Base-by-base conservation (phyloP, 2,329 filamentous ascomycete genomes). In the Truncatella angustata region DNA sequence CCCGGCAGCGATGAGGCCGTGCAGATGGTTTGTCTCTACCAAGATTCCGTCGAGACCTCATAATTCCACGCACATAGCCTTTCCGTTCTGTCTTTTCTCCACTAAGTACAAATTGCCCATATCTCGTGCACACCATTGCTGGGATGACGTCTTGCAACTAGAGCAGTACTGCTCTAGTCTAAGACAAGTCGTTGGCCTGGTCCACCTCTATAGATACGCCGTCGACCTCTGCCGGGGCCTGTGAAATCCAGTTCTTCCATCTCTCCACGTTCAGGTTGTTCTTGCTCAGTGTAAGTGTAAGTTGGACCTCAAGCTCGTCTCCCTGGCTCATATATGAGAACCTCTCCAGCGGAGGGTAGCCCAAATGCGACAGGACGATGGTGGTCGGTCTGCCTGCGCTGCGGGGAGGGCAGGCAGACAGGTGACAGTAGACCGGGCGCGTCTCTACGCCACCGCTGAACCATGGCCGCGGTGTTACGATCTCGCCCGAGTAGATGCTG, bases 181-280 rank as follows among this genome's bases (percentile, higher is more conserved):
- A 32, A 14, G 14, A 7, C 7, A 9, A 7, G 14, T 32, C 28
- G 28, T 32, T 14, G 14, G 28, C 7, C 28, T 32, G 14, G 7
- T 32, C 28, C 28, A 32, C 28, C 28, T 32, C 7, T 7, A 32
- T 14, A 7, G 28, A 32, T 32, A 32, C 28, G 14, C 28, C 7
- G 12, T 44, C 23, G 21, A 44, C 55, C 35, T 51, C 48, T 9
- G 36, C 16, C 14, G 52, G 52, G 10, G 52, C 52, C 3, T 26
- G 14, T 24, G 34, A 16, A 10, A 47, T 47, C 52, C 52, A 54
- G 3, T 51, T 16, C 28, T 40, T 47, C 52, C 52, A 54, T 40
- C 24, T 26, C 4, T 26, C 28, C 2, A 51, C 3, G 20, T 51
- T 16, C 1, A 35, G 18, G 5, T 24, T n/a, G 20, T 43, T 16